Evolutionary conservation across 202 grass and related monocot species (phyloP).

Genomic region (Setaria italica): DNA sequence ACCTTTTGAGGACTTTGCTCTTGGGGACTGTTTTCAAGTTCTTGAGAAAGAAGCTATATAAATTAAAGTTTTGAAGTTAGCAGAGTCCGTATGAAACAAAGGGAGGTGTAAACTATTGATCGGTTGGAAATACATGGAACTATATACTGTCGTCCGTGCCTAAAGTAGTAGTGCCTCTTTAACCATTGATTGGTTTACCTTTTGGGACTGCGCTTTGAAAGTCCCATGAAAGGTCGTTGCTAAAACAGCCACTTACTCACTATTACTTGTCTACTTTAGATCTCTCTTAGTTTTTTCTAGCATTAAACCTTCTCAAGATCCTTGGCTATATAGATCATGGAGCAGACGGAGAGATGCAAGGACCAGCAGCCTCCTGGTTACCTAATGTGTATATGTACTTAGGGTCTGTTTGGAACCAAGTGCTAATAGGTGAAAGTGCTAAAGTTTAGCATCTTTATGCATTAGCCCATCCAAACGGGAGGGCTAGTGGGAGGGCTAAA

Average conservation of each 20-base stretch:
- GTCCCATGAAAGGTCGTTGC: neutral
- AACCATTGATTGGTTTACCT: neutral
- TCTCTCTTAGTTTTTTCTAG: neutral
- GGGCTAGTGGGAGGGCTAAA: too few species aligned
- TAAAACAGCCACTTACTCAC: neutral
- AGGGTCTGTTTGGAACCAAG: too few species aligned
- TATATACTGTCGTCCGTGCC: neutral
- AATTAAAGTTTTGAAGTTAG: neutral
- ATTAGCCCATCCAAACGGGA: too few species aligned
- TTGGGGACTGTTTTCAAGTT: neutral
- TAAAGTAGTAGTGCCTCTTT: neutral
- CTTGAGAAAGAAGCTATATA: neutral
- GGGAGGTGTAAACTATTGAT: neutral
- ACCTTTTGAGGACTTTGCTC: neutral
- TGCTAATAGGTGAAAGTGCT: too few species aligned
- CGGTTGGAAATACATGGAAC: neutral
- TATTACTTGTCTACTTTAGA: neutral
- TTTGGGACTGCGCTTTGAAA: neutral
- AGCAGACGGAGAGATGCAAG: neutral
- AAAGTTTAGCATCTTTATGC: too few species aligned
- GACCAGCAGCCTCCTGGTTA: neutral
- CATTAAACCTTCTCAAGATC: neutral
- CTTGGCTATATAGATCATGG: neutral
- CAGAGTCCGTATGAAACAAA: neutral
- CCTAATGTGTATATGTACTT: too few species aligned